phyloP scores from a whole-genome alignment of 2,329 filamentous ascomycete species.

The Colletotrichum trifolii region DNA sequence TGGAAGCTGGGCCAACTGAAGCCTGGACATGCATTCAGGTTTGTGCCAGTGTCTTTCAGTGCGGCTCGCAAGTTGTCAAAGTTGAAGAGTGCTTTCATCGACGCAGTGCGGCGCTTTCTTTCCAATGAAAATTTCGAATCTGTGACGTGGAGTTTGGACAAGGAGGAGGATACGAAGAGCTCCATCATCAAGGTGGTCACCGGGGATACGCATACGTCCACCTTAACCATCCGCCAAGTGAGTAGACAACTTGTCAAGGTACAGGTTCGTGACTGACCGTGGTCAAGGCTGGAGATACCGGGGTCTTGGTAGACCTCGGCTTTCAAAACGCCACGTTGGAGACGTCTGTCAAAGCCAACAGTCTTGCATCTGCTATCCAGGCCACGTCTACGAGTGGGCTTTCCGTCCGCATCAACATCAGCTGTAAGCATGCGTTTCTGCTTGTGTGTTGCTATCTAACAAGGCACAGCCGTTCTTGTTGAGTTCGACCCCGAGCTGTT shows the following conservation, averaged over 20 bases:
- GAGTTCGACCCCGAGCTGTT: neutral
- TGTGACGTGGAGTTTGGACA: neutral
- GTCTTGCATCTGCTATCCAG: neutral
- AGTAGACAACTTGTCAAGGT: too few relatives aligned
- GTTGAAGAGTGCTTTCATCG: neutral
- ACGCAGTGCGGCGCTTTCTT: too few relatives aligned
- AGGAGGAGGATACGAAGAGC: neutral
- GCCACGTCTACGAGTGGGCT: neutral
- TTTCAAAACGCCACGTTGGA: conserved; percentile 15
- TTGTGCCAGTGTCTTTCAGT: conserved; percentile 17
- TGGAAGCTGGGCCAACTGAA: conserved; percentile 51
- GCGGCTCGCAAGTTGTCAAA: neutral
- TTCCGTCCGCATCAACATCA: neutral
- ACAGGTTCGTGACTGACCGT: neutral
- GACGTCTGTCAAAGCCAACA: neutral
- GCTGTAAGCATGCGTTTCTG: neutral
- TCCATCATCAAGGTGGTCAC: too few relatives aligned
- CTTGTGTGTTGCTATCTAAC: neutral
- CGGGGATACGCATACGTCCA: too few relatives aligned
- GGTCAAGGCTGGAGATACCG: conserved; percentile 56
- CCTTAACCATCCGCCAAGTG: too few relatives aligned
- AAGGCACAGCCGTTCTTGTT: neutral
- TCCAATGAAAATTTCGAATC: neutral
- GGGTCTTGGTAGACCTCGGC: conserved; percentile 68
- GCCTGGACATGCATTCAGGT: conserved; percentile 40